Conservation (phyloP, 2,329 filamentous ascomycete species). For the Dactylellina leptospora region DNA sequence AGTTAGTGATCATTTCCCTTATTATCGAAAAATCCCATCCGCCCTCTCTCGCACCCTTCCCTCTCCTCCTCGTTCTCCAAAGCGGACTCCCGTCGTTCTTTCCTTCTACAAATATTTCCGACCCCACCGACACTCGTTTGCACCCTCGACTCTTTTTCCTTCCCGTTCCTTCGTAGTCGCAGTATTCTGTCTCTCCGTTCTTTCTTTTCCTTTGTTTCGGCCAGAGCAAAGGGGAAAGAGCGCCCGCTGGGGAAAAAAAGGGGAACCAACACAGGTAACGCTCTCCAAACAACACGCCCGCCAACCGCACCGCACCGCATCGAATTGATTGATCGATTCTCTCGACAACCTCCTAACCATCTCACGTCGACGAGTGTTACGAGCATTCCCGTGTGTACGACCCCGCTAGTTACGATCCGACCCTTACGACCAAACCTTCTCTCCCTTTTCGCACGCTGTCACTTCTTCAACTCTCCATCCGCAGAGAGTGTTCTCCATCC, state of each 20-base stretch:
- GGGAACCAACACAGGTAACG: slow-evolving; percentile 4
- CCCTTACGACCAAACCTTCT: not conserved
- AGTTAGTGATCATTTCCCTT: slow-evolving; percentile 49
- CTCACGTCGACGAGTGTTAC: not conserved
- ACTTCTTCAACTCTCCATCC: not conserved
- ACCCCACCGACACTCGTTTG: slow-evolving; percentile 50
- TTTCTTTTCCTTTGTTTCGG: slow-evolving; percentile 22
- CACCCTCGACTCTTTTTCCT: slow-evolving; percentile 9
- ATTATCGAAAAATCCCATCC: slow-evolving; percentile 42
- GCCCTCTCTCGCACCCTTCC: slow-evolving; percentile 31
- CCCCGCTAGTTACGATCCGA: not conserved
- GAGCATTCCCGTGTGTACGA: not conserved
- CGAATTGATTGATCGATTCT: not conserved
- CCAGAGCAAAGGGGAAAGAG: slow-evolving; percentile 22
- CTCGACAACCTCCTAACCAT: not conserved
- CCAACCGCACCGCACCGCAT: slow-evolving; percentile 9
- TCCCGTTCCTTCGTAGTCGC: slow-evolving; percentile 1
- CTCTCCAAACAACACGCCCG: slow-evolving; percentile 21
- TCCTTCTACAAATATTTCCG: slow-evolving; percentile 25
- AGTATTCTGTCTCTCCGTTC: not conserved
- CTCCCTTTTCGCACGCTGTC: slow-evolving; percentile 31
- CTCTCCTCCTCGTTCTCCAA: slow-evolving; percentile 47
- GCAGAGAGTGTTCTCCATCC: slow-evolving; percentile 33
- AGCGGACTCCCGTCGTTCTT: slow-evolving; percentile 39
- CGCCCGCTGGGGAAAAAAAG: slow-evolving; percentile 28